Conservation (phyloP, 176 grass and related monocot species). For the Eremochloa ophiuroides region DNA sequence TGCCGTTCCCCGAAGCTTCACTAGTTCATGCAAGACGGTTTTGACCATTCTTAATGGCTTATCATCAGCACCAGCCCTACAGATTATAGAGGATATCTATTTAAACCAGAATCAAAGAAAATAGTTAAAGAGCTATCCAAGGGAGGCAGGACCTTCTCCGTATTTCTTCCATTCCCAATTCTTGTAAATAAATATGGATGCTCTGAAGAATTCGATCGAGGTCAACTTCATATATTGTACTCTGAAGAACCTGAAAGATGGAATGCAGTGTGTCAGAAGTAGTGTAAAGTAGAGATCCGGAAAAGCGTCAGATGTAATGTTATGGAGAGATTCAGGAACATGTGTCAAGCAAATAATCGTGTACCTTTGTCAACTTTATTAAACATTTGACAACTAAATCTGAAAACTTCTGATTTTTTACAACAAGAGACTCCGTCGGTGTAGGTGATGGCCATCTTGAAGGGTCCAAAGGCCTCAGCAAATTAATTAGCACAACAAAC, state of each 20-base stretch:
- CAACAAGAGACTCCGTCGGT: constrained; percentile 54
- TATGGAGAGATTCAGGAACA: background rate
- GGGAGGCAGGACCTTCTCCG: constrained; percentile 60
- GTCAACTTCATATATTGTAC: constrained; percentile 93
- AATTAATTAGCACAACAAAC: constrained; percentile 87
- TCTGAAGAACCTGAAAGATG: constrained; percentile 83
- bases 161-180: constrained; percentile 98
- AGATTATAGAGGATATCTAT: constrained; percentile 26
- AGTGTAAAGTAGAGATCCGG: background rate
- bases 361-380: constrained; percentile 98
- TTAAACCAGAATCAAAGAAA: constrained; percentile 18
- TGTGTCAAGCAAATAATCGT: background rate
- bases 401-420: constrained; percentile 95
- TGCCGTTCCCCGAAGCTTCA: constrained; percentile 94
- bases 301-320: constrained; percentile 6
- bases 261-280: background rate
- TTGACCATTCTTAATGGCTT: constrained; percentile 99
- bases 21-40: constrained; percentile 98
- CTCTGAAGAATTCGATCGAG: constrained; percentile 97
- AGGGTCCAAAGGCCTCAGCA: constrained; percentile 83
- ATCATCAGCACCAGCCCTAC: constrained; percentile 96
- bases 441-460: constrained; percentile 82
- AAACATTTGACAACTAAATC: constrained; percentile 99
- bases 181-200: constrained; percentile 98
- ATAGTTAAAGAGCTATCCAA: constrained; percentile 14